phyloP scores from a whole-genome alignment of 208 protist species.

The Leishmania gerbilli region DNA sequence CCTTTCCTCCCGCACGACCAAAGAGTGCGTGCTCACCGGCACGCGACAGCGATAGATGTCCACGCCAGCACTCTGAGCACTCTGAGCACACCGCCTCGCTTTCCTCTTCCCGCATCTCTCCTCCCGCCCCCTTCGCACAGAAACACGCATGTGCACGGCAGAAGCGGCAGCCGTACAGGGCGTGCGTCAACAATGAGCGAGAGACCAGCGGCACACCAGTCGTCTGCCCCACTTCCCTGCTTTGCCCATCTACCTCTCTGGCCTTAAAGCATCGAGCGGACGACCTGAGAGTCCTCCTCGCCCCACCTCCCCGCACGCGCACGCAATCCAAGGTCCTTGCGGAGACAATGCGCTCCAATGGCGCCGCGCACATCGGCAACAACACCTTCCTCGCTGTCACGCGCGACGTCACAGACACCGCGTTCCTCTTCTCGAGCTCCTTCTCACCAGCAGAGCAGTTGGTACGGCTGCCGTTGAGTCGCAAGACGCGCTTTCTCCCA shows the following conservation, averaged over 20 bases:
- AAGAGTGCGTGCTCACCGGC: neutral
- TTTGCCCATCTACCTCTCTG: neutral
- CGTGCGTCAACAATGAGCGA: neutral
- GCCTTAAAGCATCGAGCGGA: neutral
- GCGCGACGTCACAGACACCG: constrained; percentile 37
- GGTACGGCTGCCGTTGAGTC: constrained; percentile 36
- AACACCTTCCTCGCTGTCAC: constrained; percentile 72
- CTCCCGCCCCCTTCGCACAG: neutral
- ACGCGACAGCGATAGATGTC: neutral
- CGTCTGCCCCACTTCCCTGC: neutral
- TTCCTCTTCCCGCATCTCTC: neutral
- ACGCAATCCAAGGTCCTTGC: neutral
- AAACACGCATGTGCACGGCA: neutral
- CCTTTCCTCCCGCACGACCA: neutral
- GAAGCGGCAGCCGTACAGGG: neutral
- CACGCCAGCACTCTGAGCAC: no score
- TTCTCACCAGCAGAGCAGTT: constrained; percentile 48
- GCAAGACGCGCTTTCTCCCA: constrained; percentile 22
- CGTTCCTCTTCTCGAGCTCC: constrained; percentile 66
- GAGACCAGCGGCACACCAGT: neutral
- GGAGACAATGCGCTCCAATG: constrained; percentile 78
- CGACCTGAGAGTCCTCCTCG: neutral
- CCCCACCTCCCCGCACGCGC: neutral
- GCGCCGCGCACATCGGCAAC: constrained; percentile 78
- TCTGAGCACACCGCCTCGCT: neutral